Conservation (phyloP, 2,329 filamentous ascomycete species). For the Ophiobolus disseminans region DNA sequence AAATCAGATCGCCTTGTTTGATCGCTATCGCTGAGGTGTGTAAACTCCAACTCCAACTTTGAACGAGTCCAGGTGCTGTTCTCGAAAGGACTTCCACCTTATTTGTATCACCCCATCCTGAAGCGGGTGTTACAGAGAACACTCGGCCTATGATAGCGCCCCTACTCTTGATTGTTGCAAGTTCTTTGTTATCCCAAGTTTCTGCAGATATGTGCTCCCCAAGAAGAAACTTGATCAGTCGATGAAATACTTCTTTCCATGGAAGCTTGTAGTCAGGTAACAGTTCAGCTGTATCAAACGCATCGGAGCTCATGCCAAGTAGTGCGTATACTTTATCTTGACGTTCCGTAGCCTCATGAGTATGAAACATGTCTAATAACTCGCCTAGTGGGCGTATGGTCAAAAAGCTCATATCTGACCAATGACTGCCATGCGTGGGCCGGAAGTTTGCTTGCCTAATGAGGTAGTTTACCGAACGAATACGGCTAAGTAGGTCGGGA, state of each 20-base stretch:
- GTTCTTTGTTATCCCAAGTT: constrained; percentile 5
- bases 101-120: constrained; percentile 4
- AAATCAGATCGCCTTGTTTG: background rate
- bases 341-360: too few relatives aligned
- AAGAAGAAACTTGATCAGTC: constrained; percentile 6
- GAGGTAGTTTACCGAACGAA: constrained; percentile 17
- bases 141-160: constrained; percentile 7
- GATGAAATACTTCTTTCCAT: constrained; percentile 8
- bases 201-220: constrained; percentile 3
- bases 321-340: constrained; percentile 23
- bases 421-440: background rate
- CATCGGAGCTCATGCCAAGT: constrained; percentile 15
- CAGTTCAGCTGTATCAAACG: background rate
- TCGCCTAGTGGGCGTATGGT: constrained; percentile 15
- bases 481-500: constrained; percentile 11
- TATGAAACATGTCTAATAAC: too few relatives aligned
- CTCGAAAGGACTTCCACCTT: constrained; percentile 2
- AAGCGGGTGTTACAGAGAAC: background rate
- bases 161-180: constrained; percentile 2
- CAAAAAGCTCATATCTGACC: constrained; percentile 8
- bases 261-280: constrained; percentile 9
- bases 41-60: constrained; percentile 5
- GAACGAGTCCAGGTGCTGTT: background rate
- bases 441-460: constrained; percentile 20
- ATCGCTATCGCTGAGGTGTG: constrained; percentile 8